These are phyloP conservation scores for Mortierella sp. DNA, from an alignment of 371 early-diverging fungal genomes.

Conservation along the genomic window DNA sequence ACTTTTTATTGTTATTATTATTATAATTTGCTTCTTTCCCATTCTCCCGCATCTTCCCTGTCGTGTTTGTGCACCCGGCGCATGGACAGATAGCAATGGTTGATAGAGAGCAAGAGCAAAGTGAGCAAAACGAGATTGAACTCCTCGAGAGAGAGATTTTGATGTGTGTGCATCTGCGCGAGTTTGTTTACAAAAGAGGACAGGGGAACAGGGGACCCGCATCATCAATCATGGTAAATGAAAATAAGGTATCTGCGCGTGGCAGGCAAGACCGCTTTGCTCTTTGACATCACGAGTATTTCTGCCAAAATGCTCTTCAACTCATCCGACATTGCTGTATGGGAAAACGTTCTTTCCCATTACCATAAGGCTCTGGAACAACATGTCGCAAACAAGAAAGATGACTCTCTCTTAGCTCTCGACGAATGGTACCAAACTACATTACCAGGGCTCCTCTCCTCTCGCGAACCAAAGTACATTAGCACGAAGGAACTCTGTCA, in stretches of 20 bases:
- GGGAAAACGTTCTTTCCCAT: constrained; percentile 34
- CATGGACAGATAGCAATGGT: not conserved
- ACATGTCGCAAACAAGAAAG: constrained; percentile 39
- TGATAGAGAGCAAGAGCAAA: not conserved
- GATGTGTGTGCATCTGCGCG: not conserved
- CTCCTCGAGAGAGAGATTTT: too few species aligned
- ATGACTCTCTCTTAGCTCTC: constrained; percentile 38
- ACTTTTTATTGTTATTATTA: too few species aligned
- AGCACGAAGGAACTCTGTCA: constrained; percentile 33
- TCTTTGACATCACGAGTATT: constrained; percentile 5
- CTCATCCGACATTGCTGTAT: constrained; percentile 19
- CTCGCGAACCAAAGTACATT: constrained; percentile 24
- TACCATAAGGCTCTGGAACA: constrained; percentile 35
- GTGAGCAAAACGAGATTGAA: not conserved
- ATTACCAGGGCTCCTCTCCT: constrained; percentile 19
- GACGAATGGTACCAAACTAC: constrained; percentile 49
- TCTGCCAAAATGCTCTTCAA: constrained; percentile 27
- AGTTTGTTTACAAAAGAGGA: not conserved
- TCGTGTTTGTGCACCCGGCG: not conserved
- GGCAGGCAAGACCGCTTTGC: not conserved
- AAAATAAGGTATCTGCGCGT: constrained; percentile 2
- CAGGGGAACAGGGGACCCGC: constrained; percentile 2
- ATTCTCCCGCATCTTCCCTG: not conserved
- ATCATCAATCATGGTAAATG: not conserved
- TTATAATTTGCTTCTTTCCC: not conserved